A percentile compares a stretch with the other conserved stretches of the same genome.
Conservation (phyloP, 2,329 filamentous ascomycete species). For the Neonectria magnoliae region DNA sequence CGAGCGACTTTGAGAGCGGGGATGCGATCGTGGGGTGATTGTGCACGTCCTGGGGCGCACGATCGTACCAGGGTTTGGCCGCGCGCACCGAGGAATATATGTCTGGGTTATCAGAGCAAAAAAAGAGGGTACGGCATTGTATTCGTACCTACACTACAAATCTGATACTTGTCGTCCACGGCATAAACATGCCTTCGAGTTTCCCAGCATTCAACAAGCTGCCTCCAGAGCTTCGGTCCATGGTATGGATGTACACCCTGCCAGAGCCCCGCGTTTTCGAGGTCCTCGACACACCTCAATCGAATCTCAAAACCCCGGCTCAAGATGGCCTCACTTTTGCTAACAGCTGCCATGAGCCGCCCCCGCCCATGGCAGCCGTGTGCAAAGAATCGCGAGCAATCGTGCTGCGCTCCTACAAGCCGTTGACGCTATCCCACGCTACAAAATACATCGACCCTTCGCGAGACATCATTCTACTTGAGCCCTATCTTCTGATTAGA, state of each 20-base stretch:
- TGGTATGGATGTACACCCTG: conserved; percentile 31
- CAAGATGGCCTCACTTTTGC: conserved; percentile 33
- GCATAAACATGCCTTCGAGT: conserved; percentile 12
- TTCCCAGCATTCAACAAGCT: conserved; percentile 29
- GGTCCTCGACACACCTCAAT: conserved; percentile 32
- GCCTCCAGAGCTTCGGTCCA: conserved; percentile 34
- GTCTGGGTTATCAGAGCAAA: conserved; percentile 1
- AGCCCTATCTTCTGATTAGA: conserved; percentile 32
- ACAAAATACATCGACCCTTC: conserved; percentile 31
- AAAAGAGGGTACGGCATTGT: background rate
- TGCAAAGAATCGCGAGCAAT: conserved; percentile 28
- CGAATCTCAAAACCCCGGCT: conserved; percentile 31
- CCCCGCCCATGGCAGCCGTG: conserved; percentile 25
- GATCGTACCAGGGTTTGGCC: conserved; percentile 16
- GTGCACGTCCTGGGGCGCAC: conserved; percentile 19
- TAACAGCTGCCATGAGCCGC: conserved; percentile 28
- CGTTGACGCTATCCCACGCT: conserved; percentile 25
- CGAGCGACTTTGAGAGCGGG: conserved; percentile 25
- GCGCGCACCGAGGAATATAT: conserved; percentile 12
- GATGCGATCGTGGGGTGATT: conserved; percentile 34
- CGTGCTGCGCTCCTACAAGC: conserved; percentile 27
- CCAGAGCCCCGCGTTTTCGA: conserved; percentile 35
- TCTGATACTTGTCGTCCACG: background rate
- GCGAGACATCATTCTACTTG: conserved; percentile 32
- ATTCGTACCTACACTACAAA: background rate